Percentiles rank a stretch among this genome's conserved stretches.
These are phyloP conservation scores for Xylaria sp. DNA, from an alignment of 2,329 filamentous ascomycete species.

Conservation along the genomic window DNA sequence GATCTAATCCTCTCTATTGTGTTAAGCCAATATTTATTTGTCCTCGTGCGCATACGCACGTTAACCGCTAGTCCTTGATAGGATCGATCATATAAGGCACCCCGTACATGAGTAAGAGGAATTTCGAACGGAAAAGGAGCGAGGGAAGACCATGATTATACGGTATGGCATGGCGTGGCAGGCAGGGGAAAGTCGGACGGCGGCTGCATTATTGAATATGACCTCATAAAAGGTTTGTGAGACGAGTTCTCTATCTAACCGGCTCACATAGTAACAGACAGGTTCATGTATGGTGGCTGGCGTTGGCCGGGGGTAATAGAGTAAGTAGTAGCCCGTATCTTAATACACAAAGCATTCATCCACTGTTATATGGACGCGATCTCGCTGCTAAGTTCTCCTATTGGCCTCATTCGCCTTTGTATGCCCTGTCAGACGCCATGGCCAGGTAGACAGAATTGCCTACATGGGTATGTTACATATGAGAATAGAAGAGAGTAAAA, in stretches of 20 bases:
- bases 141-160: conserved; percentile 2
- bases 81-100: background rate
- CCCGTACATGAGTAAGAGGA: background rate
- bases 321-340: conserved; percentile 3
- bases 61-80: conserved; percentile 5
- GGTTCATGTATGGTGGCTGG: background rate
- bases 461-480: background rate
- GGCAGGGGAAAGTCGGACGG: background rate
- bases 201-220: conserved; percentile 16
- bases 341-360: conserved; percentile 23
- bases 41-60: background rate
- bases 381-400: background rate
- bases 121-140: background rate
- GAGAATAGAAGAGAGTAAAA: too few species aligned
- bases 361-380: background rate
- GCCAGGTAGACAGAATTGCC: background rate
- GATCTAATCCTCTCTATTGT: background rate
- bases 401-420: too few species aligned
- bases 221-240: background rate
- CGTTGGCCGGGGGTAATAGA: conserved; percentile 21
- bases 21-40: conserved; percentile 1
- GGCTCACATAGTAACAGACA: background rate
- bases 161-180: conserved; percentile 1
- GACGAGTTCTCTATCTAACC: background rate
- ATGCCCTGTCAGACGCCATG: background rate